A percentile compares a stretch with the other conserved stretches of the same genome.
Conservation (phyloP, 1,284 basidiomycete genomes). For the Ceratorhiza oryzae-sativae region DNA sequence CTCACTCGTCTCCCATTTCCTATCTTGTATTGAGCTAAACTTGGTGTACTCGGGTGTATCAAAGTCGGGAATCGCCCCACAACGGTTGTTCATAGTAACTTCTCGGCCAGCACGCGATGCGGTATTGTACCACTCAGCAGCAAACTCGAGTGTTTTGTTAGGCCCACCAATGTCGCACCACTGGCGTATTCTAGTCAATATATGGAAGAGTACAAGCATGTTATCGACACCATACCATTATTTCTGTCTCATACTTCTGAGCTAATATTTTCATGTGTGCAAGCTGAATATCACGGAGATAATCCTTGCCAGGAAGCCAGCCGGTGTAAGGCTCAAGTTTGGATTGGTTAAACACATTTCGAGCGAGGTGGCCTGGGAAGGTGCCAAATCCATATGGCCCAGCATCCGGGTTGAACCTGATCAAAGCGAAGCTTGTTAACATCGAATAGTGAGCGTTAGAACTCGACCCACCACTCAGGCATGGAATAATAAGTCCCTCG, state of each 20-base stretch:
- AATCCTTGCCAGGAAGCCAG: constrained; percentile 59
- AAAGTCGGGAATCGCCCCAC: constrained; percentile 47
- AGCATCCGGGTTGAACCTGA: constrained; percentile 62
- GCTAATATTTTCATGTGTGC: constrained; percentile 65
- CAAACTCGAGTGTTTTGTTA: constrained; percentile 58
- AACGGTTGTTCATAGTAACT: constrained; percentile 64
- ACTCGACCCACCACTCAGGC: constrained; percentile 45
- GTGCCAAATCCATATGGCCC: constrained; percentile 58
- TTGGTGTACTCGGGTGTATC: constrained; percentile 65
- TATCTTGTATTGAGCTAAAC: constrained; percentile 59
- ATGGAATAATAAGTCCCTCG: constrained; percentile 62
- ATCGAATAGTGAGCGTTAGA: not conserved
- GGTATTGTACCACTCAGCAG: constrained; percentile 61
- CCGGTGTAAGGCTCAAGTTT: constrained; percentile 64
- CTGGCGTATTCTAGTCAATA: constrained; percentile 45
- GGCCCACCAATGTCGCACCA: constrained; percentile 69
- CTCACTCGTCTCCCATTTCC: constrained; percentile 65
- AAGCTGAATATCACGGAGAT: constrained; percentile 60
- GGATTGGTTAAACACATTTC: constrained; percentile 59
- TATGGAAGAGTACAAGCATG: not conserved
- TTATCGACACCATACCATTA: constrained; percentile 55
- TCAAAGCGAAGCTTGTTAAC: not conserved
- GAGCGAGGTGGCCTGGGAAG: constrained; percentile 64
- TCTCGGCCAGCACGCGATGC: constrained; percentile 58
- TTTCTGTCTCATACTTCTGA: constrained; percentile 60